These are phyloP conservation scores for Diplodia sapinea DNA, from an alignment of 2,329 filamentous ascomycete genomes.

Conservation along the genomic window DNA sequence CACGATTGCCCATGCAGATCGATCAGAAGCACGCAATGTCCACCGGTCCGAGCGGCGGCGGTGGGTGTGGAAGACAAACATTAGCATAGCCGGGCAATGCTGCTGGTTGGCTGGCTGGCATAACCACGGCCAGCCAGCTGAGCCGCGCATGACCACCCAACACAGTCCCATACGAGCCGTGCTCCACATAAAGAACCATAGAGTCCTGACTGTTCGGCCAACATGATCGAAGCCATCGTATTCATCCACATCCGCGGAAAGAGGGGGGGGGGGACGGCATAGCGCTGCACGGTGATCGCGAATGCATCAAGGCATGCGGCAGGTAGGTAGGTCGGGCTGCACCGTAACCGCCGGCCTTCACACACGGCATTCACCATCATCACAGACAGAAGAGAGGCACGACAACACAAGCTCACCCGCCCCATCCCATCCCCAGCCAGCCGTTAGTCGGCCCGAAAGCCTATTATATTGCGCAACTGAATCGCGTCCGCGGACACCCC, in stretches of 20 bases:
- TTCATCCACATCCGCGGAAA: not conserved
- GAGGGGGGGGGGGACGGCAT: not conserved
- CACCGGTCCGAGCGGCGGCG: not conserved
- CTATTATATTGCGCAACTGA: conserved; percentile 11
- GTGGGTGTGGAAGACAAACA: not conserved
- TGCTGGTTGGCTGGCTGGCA: not conserved
- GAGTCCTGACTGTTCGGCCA: not conserved
- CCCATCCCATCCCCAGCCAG: not conserved
- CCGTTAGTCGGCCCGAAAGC: conserved; percentile 8
- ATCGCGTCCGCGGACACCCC: not conserved
- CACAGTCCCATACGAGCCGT: not conserved
- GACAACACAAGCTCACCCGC: no score
- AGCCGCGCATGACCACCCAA: conserved; percentile 1
- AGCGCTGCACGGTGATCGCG: not conserved
- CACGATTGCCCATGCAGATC: not conserved
- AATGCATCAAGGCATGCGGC: not conserved
- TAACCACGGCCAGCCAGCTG: not conserved
- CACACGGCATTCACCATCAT: not conserved
- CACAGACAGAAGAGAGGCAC: no score
- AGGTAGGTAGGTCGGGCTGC: not conserved
- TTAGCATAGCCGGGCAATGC: not conserved
- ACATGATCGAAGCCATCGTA: not conserved
- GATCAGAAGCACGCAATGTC: not conserved
- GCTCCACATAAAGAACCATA: not conserved
- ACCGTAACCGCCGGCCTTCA: not conserved